Evolutionary conservation across 2,329 filamentous ascomycete genomes (phyloP).

Genomic region (Ophiostoma tasmaniense): DNA sequence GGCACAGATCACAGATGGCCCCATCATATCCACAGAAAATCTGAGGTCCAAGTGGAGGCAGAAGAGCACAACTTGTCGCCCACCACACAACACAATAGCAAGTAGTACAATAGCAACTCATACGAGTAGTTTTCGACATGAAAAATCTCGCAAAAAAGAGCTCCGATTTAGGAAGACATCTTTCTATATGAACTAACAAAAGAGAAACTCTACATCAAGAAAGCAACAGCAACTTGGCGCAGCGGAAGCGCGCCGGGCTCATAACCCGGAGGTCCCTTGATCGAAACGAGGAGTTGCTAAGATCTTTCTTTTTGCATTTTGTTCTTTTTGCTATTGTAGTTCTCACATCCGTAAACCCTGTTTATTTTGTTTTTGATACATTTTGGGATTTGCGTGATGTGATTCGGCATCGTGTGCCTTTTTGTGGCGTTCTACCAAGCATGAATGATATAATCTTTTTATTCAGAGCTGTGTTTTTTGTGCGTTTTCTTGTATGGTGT

Average conservation of each 20-base stretch:
- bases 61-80: constrained; percentile 12
- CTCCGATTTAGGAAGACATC: neutral
- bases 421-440: neutral
- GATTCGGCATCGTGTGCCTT: neutral
- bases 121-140: too few relatives aligned
- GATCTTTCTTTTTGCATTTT: constrained; percentile 8
- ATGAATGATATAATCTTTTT: neutral
- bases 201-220: neutral
- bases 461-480: neutral
- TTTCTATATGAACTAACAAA: neutral
- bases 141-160: neutral
- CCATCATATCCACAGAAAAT: neutral
- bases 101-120: neutral
- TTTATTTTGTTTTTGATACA: neutral
- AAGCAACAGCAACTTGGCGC: constrained; percentile 18
- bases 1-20: neutral
- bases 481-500: neutral
- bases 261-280: constrained; percentile 20
- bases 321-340: neutral
- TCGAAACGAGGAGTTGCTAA: constrained; percentile 20
- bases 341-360: neutral
- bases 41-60: constrained; percentile 3
- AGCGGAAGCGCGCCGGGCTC: constrained; percentile 20
- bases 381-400: neutral
- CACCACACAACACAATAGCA: constrained; percentile 10